These are phyloP conservation scores for Globisporangium spiculum DNA, from an alignment of 352 stramenopile genomes.

Conservation along the genomic window DNA sequence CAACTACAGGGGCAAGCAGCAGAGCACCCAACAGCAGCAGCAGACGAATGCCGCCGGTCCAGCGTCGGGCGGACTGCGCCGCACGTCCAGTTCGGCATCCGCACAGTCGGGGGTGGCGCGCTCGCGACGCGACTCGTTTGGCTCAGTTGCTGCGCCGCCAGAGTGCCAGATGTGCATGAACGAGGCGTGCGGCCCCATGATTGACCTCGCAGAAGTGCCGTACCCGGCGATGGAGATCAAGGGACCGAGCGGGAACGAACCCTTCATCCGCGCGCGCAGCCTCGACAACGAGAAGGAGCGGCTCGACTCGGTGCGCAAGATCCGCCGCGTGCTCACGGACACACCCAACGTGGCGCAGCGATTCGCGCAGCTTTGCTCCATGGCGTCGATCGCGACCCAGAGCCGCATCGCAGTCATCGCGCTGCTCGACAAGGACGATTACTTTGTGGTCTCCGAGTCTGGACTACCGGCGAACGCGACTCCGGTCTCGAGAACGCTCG, in stretches of 20 bases:
- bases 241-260: constrained; percentile 19
- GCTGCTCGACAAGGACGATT: constrained; percentile 71
- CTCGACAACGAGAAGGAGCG: constrained; percentile 63
- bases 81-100: constrained; percentile 32
- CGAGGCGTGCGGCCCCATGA: constrained; percentile 54
- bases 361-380: constrained; percentile 68
- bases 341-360: constrained; percentile 40
- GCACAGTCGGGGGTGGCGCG: constrained; percentile 10
- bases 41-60: constrained; percentile 9
- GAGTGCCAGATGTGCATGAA: constrained; percentile 61
- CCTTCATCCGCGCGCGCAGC: constrained; percentile 39
- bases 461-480: constrained; percentile 25
- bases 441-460: constrained; percentile 52
- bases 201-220: constrained; percentile 45
- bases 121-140: constrained; percentile 36
- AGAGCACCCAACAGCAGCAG: not conserved
- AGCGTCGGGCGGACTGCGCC: constrained; percentile 20
- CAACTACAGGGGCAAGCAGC: constrained; percentile 12
- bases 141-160: constrained; percentile 3
- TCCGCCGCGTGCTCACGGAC: constrained; percentile 41
- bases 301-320: constrained; percentile 36
- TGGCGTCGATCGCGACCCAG: constrained; percentile 72
- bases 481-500: constrained; percentile 40
- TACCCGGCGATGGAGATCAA: constrained; percentile 48
- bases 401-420: constrained; percentile 65